Base-by-base conservation (phyloP, 805 yeast genomes). In the Pichia exigua region DNA sequence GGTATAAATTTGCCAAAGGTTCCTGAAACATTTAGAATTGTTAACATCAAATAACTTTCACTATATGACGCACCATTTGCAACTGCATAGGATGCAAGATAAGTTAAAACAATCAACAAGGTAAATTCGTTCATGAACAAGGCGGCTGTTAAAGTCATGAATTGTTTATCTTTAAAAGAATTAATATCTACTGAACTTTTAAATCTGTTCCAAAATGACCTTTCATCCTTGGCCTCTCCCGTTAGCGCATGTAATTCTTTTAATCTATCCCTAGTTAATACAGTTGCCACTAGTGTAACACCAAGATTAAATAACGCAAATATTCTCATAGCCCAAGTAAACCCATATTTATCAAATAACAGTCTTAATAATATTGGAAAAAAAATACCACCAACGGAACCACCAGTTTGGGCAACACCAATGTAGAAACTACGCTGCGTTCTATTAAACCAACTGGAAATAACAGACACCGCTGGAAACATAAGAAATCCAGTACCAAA, bases 371-470 rank as follows among this genome's bases (percentile, higher is more conserved):
- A 66, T 48, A 80, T 64, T 6, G 85, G 82, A 56, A 79, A 73
- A 26, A 71, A 53, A 51, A 77, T 65, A 40, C 83, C 83, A 26
- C 82, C 83, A 28, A 78, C 57, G 3, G 79, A 73, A 2, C 81
- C 82, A 20, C 82, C 82, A 42, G 73, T 67, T 5, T 78, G 74
- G 0, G 79, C 80, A 0, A 73, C 53, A 42, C 79, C 75, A 17
- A 75, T 67, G 1, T 80, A 82, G 54, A 73, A 71, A 0, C 83
- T 87, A 57, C 89, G 68, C 59, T 74, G 79, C 22, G 65, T 66
- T 44, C 68, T 65, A 41, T 49, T 49, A 61, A 83, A 83, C 83
- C 86, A 84, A 50, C 83, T 85, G 18, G 84, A 79, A 1, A 83
- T 73, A 18, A 79, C 80, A 8, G 86, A 77, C 2, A 84, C 71